These are phyloP conservation scores for Sporisorium exsertum DNA, from an alignment of 1,284 basidiomycete species.

Conservation along the genomic window DNA sequence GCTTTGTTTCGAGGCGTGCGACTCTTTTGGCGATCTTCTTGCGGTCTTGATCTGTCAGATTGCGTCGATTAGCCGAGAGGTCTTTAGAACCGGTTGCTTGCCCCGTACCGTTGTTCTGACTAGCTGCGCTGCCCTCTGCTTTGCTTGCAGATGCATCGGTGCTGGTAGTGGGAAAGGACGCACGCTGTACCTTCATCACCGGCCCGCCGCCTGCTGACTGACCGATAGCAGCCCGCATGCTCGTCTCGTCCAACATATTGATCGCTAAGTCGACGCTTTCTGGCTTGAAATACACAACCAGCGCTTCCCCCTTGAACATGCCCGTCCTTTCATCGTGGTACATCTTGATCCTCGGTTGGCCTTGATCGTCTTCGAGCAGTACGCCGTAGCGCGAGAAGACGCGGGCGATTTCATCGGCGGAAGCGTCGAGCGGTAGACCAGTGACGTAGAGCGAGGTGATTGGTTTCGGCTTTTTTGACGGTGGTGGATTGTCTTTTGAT, in stretches of 20 bases:
- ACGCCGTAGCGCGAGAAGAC: conserved; percentile 92
- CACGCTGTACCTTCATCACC: conserved; percentile 84
- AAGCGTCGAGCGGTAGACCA: conserved; percentile 82
- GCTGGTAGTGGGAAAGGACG: conserved; percentile 75
- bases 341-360: conserved; percentile 89
- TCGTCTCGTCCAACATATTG: conserved; percentile 89
- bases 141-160: background rate
- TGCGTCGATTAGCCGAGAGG: conserved; percentile 5
- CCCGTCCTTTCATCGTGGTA: conserved; percentile 82
- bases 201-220: conserved; percentile 70
- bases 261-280: conserved; percentile 89
- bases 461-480: conserved; percentile 41
- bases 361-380: conserved; percentile 88
- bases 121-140: background rate
- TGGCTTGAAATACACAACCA: conserved; percentile 97
- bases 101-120: conserved; percentile 3
- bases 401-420: conserved; percentile 79
- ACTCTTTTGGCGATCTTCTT: conserved; percentile 54
- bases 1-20: conserved; percentile 57
- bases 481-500: conserved; percentile 12
- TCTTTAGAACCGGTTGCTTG: background rate
- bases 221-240: conserved; percentile 83
- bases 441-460: conserved; percentile 90
- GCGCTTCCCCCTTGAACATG: conserved; percentile 91
- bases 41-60: conserved; percentile 47